Evolutionary conservation across 2,329 filamentous ascomycete genomes (phyloP).

Genomic region (Colletotrichum chlorophyti): DNA sequence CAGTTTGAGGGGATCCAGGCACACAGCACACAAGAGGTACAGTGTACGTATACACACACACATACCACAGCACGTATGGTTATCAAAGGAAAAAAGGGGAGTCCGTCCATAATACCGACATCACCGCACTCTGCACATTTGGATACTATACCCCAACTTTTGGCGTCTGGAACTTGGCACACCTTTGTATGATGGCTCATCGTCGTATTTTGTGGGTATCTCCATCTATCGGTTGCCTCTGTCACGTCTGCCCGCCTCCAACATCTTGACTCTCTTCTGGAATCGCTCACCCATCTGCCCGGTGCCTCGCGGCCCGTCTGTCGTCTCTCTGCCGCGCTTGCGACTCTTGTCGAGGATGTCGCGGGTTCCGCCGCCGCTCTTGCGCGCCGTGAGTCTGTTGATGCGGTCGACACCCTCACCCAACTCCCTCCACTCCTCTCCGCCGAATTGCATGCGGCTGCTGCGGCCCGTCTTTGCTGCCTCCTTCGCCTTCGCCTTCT

Average conservation of each 20-base stretch:
- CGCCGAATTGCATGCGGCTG: constrained; percentile 75
- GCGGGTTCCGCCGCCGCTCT: constrained; percentile 61
- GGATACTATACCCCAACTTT: no score
- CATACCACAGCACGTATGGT: no score
- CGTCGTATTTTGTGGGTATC: constrained; percentile 4
- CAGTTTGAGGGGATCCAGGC: not conserved
- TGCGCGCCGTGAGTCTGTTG: constrained; percentile 78
- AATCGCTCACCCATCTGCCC: constrained; percentile 76
- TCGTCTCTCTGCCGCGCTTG: constrained; percentile 75
- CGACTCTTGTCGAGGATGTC: constrained; percentile 82
- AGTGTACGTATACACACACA: no score
- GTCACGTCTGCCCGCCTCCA: constrained; percentile 54
- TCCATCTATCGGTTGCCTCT: constrained; percentile 47
- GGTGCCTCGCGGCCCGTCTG: constrained; percentile 73
- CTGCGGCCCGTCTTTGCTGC: constrained; percentile 55
- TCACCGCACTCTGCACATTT: no score
- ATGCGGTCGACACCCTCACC: constrained; percentile 88
- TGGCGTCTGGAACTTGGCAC: constrained; percentile 13
- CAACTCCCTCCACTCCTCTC: constrained; percentile 90
- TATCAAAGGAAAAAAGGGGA: no score
- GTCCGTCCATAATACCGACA: no score
- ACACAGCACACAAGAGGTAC: no score
- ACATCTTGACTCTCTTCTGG: constrained; percentile 70
- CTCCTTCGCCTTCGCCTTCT: constrained; percentile 81
- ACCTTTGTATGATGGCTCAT: not conserved